Evolutionary conservation across 164 flowering plant species (phyloP).

Genomic region (Magnolia kwangsiensis): DNA sequence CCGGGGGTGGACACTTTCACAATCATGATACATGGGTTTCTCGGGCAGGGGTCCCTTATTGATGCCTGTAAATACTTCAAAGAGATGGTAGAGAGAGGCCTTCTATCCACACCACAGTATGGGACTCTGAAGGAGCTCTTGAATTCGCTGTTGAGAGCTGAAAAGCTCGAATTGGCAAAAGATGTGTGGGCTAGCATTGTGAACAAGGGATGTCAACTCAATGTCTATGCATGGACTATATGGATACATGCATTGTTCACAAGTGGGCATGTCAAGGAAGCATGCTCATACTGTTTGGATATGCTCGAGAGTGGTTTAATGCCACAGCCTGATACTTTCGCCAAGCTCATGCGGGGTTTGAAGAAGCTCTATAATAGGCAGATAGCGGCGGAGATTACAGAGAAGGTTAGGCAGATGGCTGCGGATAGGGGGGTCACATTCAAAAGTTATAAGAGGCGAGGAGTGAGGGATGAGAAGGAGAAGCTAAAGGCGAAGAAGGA

Average conservation of each 20-base stretch:
- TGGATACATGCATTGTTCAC: conserved; percentile 89
- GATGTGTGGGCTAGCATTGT: conserved; percentile 73
- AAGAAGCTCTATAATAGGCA: conserved; percentile 68
- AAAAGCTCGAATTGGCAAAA: conserved; percentile 71
- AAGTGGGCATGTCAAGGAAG: conserved; percentile 82
- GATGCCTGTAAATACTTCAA: conserved; percentile 84
- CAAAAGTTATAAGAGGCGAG: conserved; percentile 87
- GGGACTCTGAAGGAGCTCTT: conserved; percentile 74
- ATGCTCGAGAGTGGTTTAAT: conserved; percentile 84
- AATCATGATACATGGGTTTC: conserved; percentile 69
- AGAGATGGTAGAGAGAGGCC: conserved; percentile 84
- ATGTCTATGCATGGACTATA: conserved; percentile 84
- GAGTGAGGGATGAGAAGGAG: conserved; percentile 75
- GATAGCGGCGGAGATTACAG: conserved; percentile 83
- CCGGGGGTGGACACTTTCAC: conserved; percentile 71
- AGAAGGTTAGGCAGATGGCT: conserved; percentile 90
- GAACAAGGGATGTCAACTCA: conserved; percentile 68
- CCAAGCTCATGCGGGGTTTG: conserved; percentile 82
- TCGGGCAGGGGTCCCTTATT: conserved; percentile 50
- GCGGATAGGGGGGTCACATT: conserved; percentile 72
- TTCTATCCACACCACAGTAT: conserved; percentile 69
- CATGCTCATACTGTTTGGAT: conserved; percentile 83
- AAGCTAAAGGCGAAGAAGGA: conserved; percentile 55
- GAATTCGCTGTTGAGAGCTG: conserved; percentile 67
- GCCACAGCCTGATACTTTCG: conserved; percentile 95